Evolutionary conservation across 805 yeast species (phyloP).

Genomic region (Citeromyces nyonsensis): DNA sequence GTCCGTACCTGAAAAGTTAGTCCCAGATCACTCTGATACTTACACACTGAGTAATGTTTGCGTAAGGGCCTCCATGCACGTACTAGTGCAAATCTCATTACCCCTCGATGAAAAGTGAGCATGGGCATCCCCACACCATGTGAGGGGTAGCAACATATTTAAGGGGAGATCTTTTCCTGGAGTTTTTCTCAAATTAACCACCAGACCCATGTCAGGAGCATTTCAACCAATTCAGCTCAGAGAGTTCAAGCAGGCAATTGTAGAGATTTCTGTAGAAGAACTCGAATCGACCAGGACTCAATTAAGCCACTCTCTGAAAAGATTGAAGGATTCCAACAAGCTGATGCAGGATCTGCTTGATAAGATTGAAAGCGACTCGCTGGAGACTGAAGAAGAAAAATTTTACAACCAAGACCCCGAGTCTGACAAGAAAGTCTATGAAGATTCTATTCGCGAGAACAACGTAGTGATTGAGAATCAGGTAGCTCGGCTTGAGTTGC

Average conservation of each 20-base stretch:
- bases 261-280: slow-evolving; percentile 25
- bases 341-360: slow-evolving; percentile 26
- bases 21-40: no score
- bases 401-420: slow-evolving; percentile 17
- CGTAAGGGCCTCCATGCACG: no score
- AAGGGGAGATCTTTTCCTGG: neutral
- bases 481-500: slow-evolving; percentile 22
- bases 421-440: slow-evolving; percentile 33
- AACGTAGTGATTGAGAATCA: slow-evolving; percentile 36
- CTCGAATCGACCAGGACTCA: slow-evolving; percentile 15
- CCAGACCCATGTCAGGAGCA: neutral
- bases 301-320: slow-evolving; percentile 24
- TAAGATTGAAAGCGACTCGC: slow-evolving; percentile 8
- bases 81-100: no score
- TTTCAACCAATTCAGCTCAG: slow-evolving; percentile 10
- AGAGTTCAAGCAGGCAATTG: slow-evolving; percentile 14
- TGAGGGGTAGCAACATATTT: no score
- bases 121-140: no score
- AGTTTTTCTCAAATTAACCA: neutral
- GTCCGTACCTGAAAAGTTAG: no score
- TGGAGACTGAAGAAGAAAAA: slow-evolving; percentile 5
- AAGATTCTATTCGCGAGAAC: slow-evolving; percentile 44
- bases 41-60: no score
- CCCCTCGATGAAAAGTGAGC: no score
- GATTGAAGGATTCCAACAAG: slow-evolving; percentile 34